Conservation (phyloP, 441 rosid genomes). For the Geranium incanum region DNA sequence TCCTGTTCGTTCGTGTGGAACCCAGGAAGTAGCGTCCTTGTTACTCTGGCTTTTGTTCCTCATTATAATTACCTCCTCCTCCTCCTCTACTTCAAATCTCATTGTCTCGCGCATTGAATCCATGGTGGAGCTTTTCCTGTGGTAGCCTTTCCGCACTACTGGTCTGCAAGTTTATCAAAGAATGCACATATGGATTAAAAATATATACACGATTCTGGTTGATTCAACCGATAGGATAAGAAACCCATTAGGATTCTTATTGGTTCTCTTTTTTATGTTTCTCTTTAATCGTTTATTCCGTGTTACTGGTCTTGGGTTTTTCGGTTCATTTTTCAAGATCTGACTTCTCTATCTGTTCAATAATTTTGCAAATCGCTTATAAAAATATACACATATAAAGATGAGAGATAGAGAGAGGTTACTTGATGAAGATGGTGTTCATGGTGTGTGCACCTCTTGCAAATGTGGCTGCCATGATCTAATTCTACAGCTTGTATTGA, state of each 20-base stretch:
- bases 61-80: conserved; percentile 6
- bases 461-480: conserved; percentile 25
- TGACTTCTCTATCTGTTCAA: too few relatives aligned
- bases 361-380: neutral
- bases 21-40: conserved; percentile 26
- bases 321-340: too few relatives aligned
- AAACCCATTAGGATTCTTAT: too few relatives aligned
- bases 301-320: too few relatives aligned
- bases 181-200: too few relatives aligned
- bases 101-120: conserved; percentile 19
- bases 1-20: conserved; percentile 39
- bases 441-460: conserved; percentile 34
- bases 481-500: neutral
- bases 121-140: conserved; percentile 20
- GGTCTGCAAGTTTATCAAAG: conserved; percentile 27
- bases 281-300: too few relatives aligned
- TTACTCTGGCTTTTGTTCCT: conserved; percentile 13
- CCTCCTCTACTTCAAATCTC: conserved; percentile 32
- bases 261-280: too few relatives aligned
- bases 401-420: conserved; percentile 4
- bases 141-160: conserved; percentile 30
- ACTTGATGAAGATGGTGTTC: conserved; percentile 33
- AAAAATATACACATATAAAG: neutral
- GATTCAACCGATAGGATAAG: neutral
- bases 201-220: neutral